A percentile compares a stretch with the other conserved stretches of the same genome.
phyloP scores from a whole-genome alignment of 2,329 filamentous ascomycete species.

The Sarocladiaceae sp. region DNA sequence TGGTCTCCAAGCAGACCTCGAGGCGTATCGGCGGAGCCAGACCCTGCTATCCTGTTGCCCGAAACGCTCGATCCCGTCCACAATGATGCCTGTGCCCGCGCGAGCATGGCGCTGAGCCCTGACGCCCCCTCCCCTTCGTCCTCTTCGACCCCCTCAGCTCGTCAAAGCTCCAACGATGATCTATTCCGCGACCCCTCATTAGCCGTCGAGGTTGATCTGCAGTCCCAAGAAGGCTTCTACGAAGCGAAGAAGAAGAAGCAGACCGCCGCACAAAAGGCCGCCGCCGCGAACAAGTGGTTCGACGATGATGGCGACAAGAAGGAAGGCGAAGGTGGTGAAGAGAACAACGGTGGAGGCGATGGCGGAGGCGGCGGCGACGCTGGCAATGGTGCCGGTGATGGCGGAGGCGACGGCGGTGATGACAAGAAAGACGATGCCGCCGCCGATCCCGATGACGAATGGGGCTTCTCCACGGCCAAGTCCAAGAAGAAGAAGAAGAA shows the following conservation, averaged over 20 bases:
- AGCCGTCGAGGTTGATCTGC: constrained; percentile 49
- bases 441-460: constrained; percentile 31
- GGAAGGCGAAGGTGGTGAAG: constrained; percentile 19
- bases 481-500: constrained; percentile 36
- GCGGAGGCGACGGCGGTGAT: constrained; percentile 28
- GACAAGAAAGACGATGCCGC: constrained; percentile 27
- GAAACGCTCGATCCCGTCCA: not conserved
- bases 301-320: constrained; percentile 19
- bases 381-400: constrained; percentile 15
- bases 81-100: constrained; percentile 1
- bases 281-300: constrained; percentile 9
- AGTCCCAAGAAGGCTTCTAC: constrained; percentile 45
- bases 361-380: constrained; percentile 13
- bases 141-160: not conserved
- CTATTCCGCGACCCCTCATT: constrained; percentile 41
- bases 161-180: constrained; percentile 17
- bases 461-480: constrained; percentile 21
- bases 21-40: constrained; percentile 9
- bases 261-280: constrained; percentile 29
- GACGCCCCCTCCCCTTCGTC: not conserved
- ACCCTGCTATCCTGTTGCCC: constrained; percentile 7
- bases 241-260: constrained; percentile 55
- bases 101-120: not conserved
- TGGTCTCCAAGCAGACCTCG: constrained; percentile 24
- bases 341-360: constrained; percentile 14